These are phyloP conservation scores for Geotrichum carabidarum DNA, from an alignment of 1,139 yeast species.

Conservation along the genomic window DNA sequence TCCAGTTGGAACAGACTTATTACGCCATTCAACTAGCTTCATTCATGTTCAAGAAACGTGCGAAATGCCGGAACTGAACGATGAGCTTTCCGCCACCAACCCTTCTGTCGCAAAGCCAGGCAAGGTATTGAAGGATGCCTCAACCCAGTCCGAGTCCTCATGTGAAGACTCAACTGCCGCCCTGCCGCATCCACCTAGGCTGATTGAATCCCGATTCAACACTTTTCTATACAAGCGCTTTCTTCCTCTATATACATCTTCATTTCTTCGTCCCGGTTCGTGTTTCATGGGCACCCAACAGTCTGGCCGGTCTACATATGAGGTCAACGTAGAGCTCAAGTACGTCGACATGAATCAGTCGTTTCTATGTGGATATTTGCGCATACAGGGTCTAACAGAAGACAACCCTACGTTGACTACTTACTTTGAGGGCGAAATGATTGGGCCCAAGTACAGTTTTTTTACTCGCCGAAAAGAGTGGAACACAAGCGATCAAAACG, in stretches of 20 bases:
- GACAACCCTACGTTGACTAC: constrained; percentile 76
- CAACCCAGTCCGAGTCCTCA: neutral
- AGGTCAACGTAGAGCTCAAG: constrained; percentile 66
- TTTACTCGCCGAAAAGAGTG: constrained; percentile 47
- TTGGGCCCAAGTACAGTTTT: constrained; percentile 54
- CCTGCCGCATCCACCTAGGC: constrained; percentile 1
- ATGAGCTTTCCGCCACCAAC: neutral
- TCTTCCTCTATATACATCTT: constrained; percentile 20
- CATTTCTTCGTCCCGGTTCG: constrained; percentile 55
- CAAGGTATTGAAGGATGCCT: neutral
- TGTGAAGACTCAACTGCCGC: neutral
- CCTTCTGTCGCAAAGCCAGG: neutral
- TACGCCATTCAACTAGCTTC: too few relatives aligned
- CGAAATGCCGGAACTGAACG: neutral
- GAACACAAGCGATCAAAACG: constrained; percentile 64
- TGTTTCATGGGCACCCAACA: constrained; percentile 66
- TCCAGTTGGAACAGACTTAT: too few relatives aligned
- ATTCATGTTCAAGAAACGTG: too few relatives aligned
- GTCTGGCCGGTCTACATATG: constrained; percentile 64
- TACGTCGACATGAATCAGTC: constrained; percentile 60
- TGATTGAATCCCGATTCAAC: constrained; percentile 22
- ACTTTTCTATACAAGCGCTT: constrained; percentile 17
- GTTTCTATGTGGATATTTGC: constrained; percentile 68
- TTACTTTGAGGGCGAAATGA: constrained; percentile 80
- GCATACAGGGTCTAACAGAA: constrained; percentile 74